A percentile compares a stretch with the other conserved stretches of the same genome.
These are phyloP conservation scores for Collybia nuda DNA, from an alignment of 768 basidiomycete genomes.

Conservation along the genomic window DNA sequence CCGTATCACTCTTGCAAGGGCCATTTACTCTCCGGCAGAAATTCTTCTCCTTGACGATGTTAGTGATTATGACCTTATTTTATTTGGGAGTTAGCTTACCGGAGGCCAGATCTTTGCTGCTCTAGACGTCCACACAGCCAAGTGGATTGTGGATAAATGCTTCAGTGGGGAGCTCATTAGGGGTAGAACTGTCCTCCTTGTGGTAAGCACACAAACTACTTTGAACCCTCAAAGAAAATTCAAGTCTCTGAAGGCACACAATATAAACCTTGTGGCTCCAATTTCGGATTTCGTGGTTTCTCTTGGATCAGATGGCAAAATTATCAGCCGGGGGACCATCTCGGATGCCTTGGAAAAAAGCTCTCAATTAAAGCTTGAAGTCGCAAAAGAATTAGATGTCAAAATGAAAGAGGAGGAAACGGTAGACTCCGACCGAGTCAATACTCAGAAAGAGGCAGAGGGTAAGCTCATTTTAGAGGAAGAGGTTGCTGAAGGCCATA, in stretches of 20 bases:
- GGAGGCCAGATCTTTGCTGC: conserved; percentile 5
- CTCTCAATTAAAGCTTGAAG: conserved; percentile 17
- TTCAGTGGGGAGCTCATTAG: conserved; percentile 75
- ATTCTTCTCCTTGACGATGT: conserved; percentile 74
- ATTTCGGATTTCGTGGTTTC: conserved; percentile 59
- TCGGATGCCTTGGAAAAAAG: conserved; percentile 46
- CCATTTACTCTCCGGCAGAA: conserved; percentile 48
- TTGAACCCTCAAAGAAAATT: neutral
- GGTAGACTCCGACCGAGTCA: conserved; percentile 14
- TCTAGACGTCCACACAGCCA: conserved; percentile 64
- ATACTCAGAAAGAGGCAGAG: conserved; percentile 24
- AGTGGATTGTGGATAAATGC: conserved; percentile 77
- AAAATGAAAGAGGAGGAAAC: conserved; percentile 22
- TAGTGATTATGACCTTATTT: conserved; percentile 51
- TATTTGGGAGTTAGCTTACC: neutral
- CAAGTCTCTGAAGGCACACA: conserved; percentile 38
- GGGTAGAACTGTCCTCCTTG: conserved; percentile 79
- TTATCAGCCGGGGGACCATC: conserved; percentile 47
- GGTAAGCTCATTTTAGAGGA: conserved; percentile 65
- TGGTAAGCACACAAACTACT: conserved; percentile 36
- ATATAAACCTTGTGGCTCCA: conserved; percentile 47
- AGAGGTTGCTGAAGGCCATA: conserved; percentile 58
- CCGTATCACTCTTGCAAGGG: conserved; percentile 43
- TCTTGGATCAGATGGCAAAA: conserved; percentile 50
- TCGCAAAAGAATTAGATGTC: conserved; percentile 26